Conservation (phyloP, 805 yeast species). For the Wickerhamiella kurtzmanii region DNA sequence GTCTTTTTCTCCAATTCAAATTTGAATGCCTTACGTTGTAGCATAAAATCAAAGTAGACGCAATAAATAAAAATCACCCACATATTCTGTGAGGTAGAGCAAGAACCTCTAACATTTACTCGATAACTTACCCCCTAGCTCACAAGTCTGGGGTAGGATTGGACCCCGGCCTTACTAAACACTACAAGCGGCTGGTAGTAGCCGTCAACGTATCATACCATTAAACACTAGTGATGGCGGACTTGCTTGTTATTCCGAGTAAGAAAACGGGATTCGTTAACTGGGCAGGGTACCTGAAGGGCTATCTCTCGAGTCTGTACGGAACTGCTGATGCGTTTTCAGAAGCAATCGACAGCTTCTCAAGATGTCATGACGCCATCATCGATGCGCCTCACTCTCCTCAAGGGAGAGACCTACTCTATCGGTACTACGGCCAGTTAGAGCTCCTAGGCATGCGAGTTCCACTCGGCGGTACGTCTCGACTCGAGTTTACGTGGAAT, state of each 20-base stretch:
- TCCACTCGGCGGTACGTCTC: slow-evolving; percentile 44
- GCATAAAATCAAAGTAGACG: too few species aligned
- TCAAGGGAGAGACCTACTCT: slow-evolving; percentile 41
- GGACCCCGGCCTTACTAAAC: too few species aligned
- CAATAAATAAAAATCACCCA: too few species aligned
- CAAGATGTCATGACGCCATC: slow-evolving; percentile 47
- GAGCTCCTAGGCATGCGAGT: slow-evolving; percentile 68
- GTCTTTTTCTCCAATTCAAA: too few species aligned
- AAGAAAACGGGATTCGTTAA: slow-evolving; percentile 43
- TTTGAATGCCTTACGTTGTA: too few species aligned
- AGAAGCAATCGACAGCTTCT: slow-evolving; percentile 41
- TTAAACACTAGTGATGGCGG: not conserved
- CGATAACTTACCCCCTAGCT: too few species aligned
- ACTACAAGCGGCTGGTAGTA: too few species aligned
- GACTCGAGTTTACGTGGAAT: slow-evolving; percentile 58
- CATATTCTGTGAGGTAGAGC: too few species aligned
- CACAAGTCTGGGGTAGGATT: too few species aligned
- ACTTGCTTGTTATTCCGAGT: slow-evolving; percentile 2
- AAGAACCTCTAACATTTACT: too few species aligned
- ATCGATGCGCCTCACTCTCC: slow-evolving; percentile 33
- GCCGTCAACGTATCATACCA: not conserved
- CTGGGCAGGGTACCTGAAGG: slow-evolving; percentile 50
- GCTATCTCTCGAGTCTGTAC: slow-evolving; percentile 46
- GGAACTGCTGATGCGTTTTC: slow-evolving; percentile 48
- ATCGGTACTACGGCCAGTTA: slow-evolving; percentile 64